Percentiles rank a stretch among this genome's conserved stretches.
Conservation (phyloP, 1,139 yeast genomes). For the Debaryomyces sp. region DNA sequence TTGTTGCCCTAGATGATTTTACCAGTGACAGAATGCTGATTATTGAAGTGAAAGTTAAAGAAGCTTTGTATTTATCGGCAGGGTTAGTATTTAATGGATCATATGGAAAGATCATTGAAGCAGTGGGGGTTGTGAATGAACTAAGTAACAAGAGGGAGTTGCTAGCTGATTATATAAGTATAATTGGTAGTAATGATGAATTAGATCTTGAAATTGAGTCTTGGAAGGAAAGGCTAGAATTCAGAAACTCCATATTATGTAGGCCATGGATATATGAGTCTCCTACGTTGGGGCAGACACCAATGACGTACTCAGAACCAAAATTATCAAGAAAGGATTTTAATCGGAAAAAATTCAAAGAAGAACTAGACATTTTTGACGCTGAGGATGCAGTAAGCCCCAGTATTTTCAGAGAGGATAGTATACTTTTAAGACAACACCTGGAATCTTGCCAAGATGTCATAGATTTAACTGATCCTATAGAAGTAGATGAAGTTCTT, state of each 20-base stretch:
- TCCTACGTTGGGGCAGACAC: not conserved
- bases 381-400: not conserved
- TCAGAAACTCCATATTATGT: conserved; percentile 20
- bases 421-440: not conserved
- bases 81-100: conserved; percentile 15
- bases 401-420: conserved; percentile 1
- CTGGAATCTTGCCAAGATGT: not conserved
- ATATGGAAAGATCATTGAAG: conserved; percentile 20
- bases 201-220: conserved; percentile 27
- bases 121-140: conserved; percentile 13
- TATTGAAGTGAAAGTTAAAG: conserved; percentile 14
- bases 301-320: not conserved
- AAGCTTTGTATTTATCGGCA: conserved; percentile 9
- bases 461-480: conserved; percentile 1
- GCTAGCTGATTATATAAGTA: conserved; percentile 21
- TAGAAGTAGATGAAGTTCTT: conserved; percentile 8
- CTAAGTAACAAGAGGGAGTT: conserved; percentile 22
- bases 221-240: conserved; percentile 36
- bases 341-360: not conserved
- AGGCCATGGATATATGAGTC: conserved; percentile 30
- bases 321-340: not conserved
- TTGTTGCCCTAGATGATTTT: conserved; percentile 19
- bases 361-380: not conserved
- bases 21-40: conserved; percentile 14
- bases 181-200: conserved; percentile 21